These are phyloP conservation scores for Mycena belliarum DNA, from an alignment of 768 basidiomycete genomes.

Conservation along the genomic window DNA sequence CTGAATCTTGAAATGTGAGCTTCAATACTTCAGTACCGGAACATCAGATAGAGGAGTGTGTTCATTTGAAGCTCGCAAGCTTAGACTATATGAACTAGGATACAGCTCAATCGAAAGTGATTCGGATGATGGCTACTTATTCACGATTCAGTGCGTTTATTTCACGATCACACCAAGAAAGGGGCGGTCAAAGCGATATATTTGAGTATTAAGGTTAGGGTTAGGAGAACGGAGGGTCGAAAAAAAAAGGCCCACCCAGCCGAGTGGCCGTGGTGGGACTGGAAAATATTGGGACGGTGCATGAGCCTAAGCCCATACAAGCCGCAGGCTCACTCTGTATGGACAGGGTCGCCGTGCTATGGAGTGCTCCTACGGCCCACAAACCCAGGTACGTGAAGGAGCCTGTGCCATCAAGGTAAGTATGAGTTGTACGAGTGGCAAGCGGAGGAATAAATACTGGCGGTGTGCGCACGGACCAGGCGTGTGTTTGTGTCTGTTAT, in stretches of 20 bases:
- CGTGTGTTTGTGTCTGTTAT: not conserved
- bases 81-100: too few species aligned
- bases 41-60: too few species aligned
- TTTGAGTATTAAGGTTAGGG: not conserved
- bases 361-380: constrained; percentile 32
- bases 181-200: not conserved
- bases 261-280: constrained; percentile 66
- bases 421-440: constrained; percentile 6
- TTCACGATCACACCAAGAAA: not conserved
- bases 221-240: not conserved
- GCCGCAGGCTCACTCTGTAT: constrained; percentile 53
- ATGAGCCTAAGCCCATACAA: constrained; percentile 75
- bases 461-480: constrained; percentile 2
- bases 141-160: too few species aligned
- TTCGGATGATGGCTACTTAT: too few species aligned
- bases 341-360: constrained; percentile 78
- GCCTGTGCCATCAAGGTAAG: constrained; percentile 24
- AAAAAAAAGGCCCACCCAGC: constrained; percentile 22
- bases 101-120: too few species aligned
- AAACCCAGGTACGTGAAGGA: constrained; percentile 21
- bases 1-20: too few species aligned
- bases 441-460: not conserved
- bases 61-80: too few species aligned
- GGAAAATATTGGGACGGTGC: constrained; percentile 83
- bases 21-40: too few species aligned